A percentile compares a stretch with the other conserved stretches of the same genome.
Evolutionary conservation across 495 filamentous ascomycete species (phyloP).

Genomic region (Copromyces sp.): DNA sequence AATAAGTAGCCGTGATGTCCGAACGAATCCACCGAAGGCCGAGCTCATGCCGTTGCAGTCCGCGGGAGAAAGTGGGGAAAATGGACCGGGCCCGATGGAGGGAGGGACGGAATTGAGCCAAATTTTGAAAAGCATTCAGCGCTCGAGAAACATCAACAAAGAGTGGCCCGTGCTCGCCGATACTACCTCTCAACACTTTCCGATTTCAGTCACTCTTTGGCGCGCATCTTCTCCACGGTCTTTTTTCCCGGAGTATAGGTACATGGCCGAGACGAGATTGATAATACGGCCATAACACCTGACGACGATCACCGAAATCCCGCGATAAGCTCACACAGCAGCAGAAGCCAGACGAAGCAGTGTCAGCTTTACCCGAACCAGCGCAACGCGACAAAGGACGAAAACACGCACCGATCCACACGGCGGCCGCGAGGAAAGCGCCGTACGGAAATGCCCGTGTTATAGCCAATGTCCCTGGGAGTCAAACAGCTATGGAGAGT

Average conservation of each 20-base stretch:
- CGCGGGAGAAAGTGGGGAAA: not conserved
- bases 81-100: not conserved
- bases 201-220: not conserved
- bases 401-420: not conserved
- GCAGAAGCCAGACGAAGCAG: not conserved
- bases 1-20: not conserved
- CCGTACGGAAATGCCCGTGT: conserved; percentile 15
- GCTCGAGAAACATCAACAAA: not conserved
- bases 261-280: not conserved
- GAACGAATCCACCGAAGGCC: not conserved
- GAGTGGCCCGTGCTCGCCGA: not conserved
- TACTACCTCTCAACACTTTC: not conserved
- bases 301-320: not conserved
- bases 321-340: not conserved
- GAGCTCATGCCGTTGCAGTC: not conserved
- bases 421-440: not conserved
- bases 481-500: conserved; percentile 27
- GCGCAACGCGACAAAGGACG: not conserved
- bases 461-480: conserved; percentile 37
- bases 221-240: not conserved
- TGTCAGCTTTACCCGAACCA: not conserved
- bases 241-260: not conserved
- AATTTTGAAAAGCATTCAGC: not conserved
- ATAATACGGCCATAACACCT: not conserved
- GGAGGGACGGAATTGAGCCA: not conserved